Evolutionary conservation across 139 green algal species (phyloP).

Genomic region (Helicosporidium sp.): DNA sequence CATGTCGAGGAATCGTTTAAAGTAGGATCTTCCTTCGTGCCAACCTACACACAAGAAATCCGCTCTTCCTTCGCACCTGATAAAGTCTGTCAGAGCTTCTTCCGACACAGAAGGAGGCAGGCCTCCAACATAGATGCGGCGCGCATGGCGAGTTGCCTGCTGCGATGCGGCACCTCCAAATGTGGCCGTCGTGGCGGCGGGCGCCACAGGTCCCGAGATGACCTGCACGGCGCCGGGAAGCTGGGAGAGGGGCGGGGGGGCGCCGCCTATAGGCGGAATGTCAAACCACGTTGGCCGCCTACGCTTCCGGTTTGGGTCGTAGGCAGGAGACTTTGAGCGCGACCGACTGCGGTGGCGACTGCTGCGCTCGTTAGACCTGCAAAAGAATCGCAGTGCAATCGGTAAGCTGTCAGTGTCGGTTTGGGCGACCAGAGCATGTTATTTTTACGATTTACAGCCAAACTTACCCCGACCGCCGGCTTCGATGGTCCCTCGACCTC

Average conservation of each 20-base stretch:
- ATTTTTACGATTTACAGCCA: too few species aligned
- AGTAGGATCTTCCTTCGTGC: background rate
- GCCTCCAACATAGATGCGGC: slow-evolving; percentile 87
- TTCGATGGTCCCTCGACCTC: too few species aligned
- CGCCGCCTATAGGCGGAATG: slow-evolving; percentile 21
- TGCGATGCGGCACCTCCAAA: slow-evolving; percentile 27
- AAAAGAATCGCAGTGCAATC: background rate
- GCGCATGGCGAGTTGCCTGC: slow-evolving; percentile 76
- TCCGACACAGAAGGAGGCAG: slow-evolving; percentile 73
- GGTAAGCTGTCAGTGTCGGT: background rate
- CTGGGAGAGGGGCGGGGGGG: slow-evolving; percentile 11
- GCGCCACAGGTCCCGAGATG: background rate
- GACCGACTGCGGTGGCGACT: background rate
- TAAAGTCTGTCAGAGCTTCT: slow-evolving; percentile 67
- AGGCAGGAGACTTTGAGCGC: background rate
- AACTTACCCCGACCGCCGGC: too few species aligned
- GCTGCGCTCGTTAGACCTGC: background rate
- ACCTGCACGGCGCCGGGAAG: slow-evolving; percentile 14
- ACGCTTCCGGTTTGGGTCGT: slow-evolving; percentile 11
- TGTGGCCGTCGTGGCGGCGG: slow-evolving; percentile 3
- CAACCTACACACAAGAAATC: background rate
- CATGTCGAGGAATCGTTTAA: background rate
- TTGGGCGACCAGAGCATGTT: too few species aligned
- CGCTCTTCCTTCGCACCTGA: slow-evolving; percentile 24
- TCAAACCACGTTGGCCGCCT: slow-evolving; percentile 25